phyloP scores from a whole-genome alignment of 176 grass and related monocot species.

The Lolium perenne region DNA sequence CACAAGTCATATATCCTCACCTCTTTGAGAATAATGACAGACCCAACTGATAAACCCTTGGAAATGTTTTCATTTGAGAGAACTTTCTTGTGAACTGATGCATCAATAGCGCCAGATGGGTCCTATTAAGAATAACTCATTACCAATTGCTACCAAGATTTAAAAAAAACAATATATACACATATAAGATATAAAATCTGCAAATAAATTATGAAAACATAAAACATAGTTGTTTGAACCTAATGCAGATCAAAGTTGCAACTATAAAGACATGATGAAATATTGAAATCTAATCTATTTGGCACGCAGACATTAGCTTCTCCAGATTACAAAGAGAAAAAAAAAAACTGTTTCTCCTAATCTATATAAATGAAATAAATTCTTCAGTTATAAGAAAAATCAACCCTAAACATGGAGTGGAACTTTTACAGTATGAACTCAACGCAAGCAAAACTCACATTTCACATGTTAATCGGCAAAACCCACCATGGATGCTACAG shows the following conservation, averaged over 20 bases:
- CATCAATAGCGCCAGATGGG: constrained; percentile 43
- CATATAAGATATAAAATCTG: no score
- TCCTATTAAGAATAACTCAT: constrained; percentile 48
- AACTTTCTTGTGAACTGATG: constrained; percentile 56
- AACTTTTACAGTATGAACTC: background rate
- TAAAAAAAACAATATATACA: background rate
- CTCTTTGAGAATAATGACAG: constrained; percentile 54
- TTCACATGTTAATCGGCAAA: constrained; percentile 1
- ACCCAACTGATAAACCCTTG: constrained; percentile 52
- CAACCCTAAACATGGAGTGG: background rate
- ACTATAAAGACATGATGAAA: background rate
- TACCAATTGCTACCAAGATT: background rate
- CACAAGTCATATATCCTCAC: constrained; percentile 22
- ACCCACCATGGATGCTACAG: background rate
- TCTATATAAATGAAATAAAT: background rate
- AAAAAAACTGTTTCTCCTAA: background rate
- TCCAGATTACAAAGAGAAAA: background rate
- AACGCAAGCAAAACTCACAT: background rate
- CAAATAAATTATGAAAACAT: background rate
- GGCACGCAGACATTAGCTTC: background rate
- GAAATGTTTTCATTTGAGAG: constrained; percentile 35
- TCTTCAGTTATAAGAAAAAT: background rate
- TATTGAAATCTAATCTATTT: constrained; percentile 10
- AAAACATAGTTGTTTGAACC: background rate
- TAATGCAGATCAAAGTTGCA: background rate